phyloP scores from a whole-genome alignment of 1,139 yeast species.

The Debaryomyces sp. region DNA sequence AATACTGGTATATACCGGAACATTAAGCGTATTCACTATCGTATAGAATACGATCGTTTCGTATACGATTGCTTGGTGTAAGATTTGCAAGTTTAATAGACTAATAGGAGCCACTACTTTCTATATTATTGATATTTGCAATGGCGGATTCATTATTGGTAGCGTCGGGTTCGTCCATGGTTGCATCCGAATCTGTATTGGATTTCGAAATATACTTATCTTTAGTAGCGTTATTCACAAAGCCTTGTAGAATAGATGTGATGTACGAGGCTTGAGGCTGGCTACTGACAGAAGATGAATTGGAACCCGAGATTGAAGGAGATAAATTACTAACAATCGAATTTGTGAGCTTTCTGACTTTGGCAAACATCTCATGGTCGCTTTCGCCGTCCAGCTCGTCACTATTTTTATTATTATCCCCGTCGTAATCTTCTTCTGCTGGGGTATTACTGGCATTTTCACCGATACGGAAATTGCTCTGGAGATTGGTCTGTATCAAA shows the following conservation, averaged over 20 bases:
- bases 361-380: slow-evolving; percentile 27
- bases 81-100: not conserved
- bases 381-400: slow-evolving; percentile 22
- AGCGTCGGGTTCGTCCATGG: slow-evolving; percentile 37
- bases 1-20: not conserved
- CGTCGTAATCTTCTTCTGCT: slow-evolving; percentile 24
- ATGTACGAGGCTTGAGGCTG: slow-evolving; percentile 32
- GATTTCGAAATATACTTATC: slow-evolving; percentile 31
- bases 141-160: slow-evolving; percentile 7
- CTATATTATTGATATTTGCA: not conserved
- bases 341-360: slow-evolving; percentile 32
- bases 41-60: not conserved
- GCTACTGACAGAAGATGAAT: slow-evolving; percentile 6
- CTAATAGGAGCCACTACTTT: not conserved
- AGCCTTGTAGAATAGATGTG: slow-evolving; percentile 42
- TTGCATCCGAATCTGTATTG: slow-evolving; percentile 36
- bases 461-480: slow-evolving; percentile 43
- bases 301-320: slow-evolving; percentile 11
- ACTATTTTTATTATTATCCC: slow-evolving; percentile 18
- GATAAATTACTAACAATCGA: slow-evolving; percentile 18
- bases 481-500: slow-evolving; percentile 38
- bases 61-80: not conserved
- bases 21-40: not conserved
- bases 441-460: slow-evolving; percentile 14
- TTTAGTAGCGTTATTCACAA: slow-evolving; percentile 35